These are phyloP conservation scores for Zalaria obscura DNA, from an alignment of 2,329 filamentous ascomycete genomes.

Conservation along the genomic window DNA sequence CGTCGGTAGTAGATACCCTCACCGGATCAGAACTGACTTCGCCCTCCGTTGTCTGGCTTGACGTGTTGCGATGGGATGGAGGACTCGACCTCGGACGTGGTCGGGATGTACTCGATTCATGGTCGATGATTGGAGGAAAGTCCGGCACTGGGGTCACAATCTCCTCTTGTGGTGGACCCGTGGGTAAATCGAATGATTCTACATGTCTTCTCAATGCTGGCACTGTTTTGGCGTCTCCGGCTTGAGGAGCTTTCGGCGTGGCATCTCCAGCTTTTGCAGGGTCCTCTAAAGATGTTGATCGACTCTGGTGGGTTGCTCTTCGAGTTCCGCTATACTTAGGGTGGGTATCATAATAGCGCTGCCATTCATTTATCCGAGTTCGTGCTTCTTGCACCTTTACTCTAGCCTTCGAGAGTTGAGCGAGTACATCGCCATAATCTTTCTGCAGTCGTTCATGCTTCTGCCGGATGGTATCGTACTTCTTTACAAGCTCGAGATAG, in stretches of 20 bases:
- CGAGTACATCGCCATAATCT: constrained; percentile 2
- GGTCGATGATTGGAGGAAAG: no score
- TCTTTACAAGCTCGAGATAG: background rate
- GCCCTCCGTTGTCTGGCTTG: constrained; percentile 31
- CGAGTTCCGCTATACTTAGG: constrained; percentile 10
- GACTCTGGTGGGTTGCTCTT: background rate
- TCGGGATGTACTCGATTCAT: no score
- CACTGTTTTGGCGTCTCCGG: no score
- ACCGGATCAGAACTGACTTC: constrained; percentile 10
- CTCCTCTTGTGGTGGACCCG: no score
- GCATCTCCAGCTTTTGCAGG: no score
- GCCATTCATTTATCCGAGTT: constrained; percentile 14
- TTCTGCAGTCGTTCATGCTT: constrained; percentile 3
- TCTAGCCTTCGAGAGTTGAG: constrained; percentile 4
- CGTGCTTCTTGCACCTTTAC: constrained; percentile 2
- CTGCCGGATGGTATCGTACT: background rate
- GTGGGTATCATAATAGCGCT: constrained; percentile 20
- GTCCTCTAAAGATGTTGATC: no score
- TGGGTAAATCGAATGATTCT: no score
- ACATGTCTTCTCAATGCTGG: no score
- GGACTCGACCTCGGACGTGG: background rate
- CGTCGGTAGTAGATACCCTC: constrained; percentile 8
- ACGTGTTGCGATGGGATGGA: constrained; percentile 11
- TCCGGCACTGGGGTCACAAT: no score
- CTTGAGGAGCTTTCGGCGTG: no score